Evolutionary conservation across 768 basidiomycete species (phyloP), one percentile per base, ranked within the genome.

Genomic region (Suillus placidus): DNA sequence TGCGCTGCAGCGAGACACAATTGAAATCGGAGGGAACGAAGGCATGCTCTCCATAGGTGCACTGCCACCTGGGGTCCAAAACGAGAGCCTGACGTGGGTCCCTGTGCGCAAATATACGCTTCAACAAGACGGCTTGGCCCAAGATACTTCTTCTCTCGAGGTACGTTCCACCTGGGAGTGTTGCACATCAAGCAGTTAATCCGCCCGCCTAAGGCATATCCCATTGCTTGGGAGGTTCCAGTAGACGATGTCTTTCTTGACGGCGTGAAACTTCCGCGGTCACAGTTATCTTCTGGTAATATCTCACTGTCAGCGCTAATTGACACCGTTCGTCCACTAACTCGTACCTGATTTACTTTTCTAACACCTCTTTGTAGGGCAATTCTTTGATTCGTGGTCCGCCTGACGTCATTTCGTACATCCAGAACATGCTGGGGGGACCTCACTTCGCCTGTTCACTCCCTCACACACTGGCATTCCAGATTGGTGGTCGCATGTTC

Each of bases 381-480:
- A 92, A 88, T 77, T 92, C 91, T 10, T 83, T 91, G 51, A 81
- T 94, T 62, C 89, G 92, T 30, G 92, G 91, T 10, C 92, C 91
- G 0, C 73, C 81, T 6, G 92, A 93, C 66, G 82, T 92, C 10
- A 77, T 93, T 14, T 65, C 77, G 0, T 67, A 74, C n/a, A 88
- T 92, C 61, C 61, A 69, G 7, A 72, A 67, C n/a, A 62, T 60
- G 40, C 74, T 89, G 1, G 84, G 83, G 12, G 73, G 71, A 20
- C 78, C 81, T 18, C 79, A 80, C 1, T 90, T 90, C 70, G 75
- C 83, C 14, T 93, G 92, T 74, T 73, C 82, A 0, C 79, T 80
- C 16, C 83, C 88, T 0, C 92, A 92, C 70, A 87, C 79, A 0
- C 78, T 93, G 32, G 77, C 83, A 1, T 94, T 93, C 73, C 76